Conservation (phyloP, 179 eudicot species). For the Silene noctiflora region DNA sequence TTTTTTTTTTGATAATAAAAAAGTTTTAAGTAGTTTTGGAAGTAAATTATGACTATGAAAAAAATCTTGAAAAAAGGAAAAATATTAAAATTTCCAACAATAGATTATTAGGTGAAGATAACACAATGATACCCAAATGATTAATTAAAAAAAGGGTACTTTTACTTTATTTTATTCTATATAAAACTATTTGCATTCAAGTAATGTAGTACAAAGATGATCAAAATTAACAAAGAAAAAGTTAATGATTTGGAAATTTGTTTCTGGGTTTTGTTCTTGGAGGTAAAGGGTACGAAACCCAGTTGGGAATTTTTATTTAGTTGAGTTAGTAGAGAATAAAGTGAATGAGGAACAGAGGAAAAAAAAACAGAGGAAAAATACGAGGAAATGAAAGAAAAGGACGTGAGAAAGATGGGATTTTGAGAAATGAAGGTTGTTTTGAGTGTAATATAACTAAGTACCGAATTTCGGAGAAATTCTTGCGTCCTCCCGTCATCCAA, state of each 20-base stretch:
- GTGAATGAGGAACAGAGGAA: not conserved
- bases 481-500: too few species aligned
- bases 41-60: not conserved
- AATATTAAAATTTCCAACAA: constrained; percentile 7
- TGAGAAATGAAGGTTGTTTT: constrained; percentile 15
- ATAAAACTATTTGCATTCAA: constrained; percentile 13
- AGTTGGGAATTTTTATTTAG: constrained; percentile 17
- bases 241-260: constrained; percentile 21
- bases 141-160: constrained; percentile 3
- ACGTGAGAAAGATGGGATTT: constrained; percentile 11
- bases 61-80: constrained; percentile 10
- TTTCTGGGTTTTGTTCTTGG: constrained; percentile 24
- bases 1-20: not conserved
- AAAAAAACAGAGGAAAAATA: constrained; percentile 37
- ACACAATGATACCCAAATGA: constrained; percentile 26
- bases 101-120: constrained; percentile 24
- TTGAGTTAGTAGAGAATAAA: not conserved
- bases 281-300: constrained; percentile 26
- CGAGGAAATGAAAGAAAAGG: constrained; percentile 22
- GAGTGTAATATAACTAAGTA: constrained; percentile 38
- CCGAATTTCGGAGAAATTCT: too few species aligned
- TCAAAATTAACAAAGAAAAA: constrained; percentile 12
- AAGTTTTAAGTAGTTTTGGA: not conserved
- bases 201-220: not conserved
- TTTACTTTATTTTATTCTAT: not conserved